Evolutionary conservation across 2,329 filamentous ascomycete species (phyloP).

Genomic region (Capronia americana): DNA sequence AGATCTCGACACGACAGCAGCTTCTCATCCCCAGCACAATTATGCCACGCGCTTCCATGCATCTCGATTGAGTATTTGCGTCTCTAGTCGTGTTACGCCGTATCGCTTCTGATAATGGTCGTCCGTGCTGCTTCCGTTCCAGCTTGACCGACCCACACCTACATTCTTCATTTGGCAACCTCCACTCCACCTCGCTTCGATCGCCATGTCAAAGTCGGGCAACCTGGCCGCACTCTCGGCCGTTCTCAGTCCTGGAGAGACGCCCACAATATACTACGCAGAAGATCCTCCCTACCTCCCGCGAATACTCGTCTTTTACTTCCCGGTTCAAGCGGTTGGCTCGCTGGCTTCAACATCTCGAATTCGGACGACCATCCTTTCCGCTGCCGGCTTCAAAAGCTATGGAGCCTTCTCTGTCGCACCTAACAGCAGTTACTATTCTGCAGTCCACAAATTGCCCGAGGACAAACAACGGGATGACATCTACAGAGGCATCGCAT

Average conservation of each 20-base stretch:
- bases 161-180: neutral
- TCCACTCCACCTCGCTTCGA: neutral
- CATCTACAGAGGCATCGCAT: constrained; percentile 85
- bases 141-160: constrained; percentile 12
- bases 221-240: constrained; percentile 40
- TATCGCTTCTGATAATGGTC: constrained; percentile 7
- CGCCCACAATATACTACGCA: constrained; percentile 78
- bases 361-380: constrained; percentile 92
- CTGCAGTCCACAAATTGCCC: constrained; percentile 85
- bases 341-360: constrained; percentile 86
- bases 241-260: constrained; percentile 34
- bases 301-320: constrained; percentile 89
- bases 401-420: constrained; percentile 92
- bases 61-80: neutral
- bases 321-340: constrained; percentile 86
- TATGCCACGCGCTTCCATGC: constrained; percentile 7
- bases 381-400: constrained; percentile 84
- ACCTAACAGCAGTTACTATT: constrained; percentile 88
- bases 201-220: constrained; percentile 40
- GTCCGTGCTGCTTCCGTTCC: constrained; percentile 8
- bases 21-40: constrained; percentile 2
- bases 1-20: constrained; percentile 6
- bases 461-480: constrained; percentile 96
- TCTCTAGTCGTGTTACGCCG: neutral
- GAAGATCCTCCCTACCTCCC: constrained; percentile 80